Percentiles rank a stretch among this genome's conserved stretches.
Conservation (phyloP, 768 basidiomycete genomes). For the Pholiota conissans region DNA sequence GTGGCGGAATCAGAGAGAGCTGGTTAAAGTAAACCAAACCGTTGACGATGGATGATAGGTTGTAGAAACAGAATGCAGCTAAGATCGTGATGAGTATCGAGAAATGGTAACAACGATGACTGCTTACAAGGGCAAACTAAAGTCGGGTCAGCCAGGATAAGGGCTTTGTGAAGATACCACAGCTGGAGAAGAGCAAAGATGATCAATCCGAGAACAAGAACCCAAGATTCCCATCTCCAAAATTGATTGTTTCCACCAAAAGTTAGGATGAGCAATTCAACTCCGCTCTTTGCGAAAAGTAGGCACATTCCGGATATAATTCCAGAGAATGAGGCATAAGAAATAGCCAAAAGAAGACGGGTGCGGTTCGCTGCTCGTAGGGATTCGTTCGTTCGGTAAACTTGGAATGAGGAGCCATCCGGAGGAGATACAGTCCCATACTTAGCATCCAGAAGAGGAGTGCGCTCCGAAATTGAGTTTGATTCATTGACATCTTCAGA, state of each 20-base stretch:
- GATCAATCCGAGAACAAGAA: conserved; percentile 69
- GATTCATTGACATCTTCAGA: conserved; percentile 31
- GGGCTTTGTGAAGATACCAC: conserved; percentile 80
- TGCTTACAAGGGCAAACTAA: conserved; percentile 79
- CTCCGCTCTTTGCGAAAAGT: conserved; percentile 91
- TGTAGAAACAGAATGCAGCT: conserved; percentile 96
- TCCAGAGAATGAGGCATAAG: conserved; percentile 86
- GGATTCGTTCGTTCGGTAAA: conserved; percentile 14
- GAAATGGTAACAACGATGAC: conserved; percentile 13
- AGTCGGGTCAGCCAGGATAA: conserved; percentile 82
- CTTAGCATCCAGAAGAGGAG: conserved; percentile 53
- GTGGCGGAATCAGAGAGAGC: conserved; percentile 62
- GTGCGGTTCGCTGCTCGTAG: conserved; percentile 40
- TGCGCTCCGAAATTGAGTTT: conserved; percentile 46
- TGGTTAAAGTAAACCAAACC: conserved; percentile 91
- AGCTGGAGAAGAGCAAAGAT: conserved; percentile 79
- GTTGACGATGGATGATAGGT: conserved; percentile 87
- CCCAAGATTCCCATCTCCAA: conserved; percentile 83
- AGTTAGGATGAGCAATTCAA: conserved; percentile 83
- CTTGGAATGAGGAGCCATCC: conserved; percentile 14
- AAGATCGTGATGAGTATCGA: conserved; percentile 16
- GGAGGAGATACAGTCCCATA: conserved; percentile 28
- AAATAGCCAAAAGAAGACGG: conserved; percentile 69
- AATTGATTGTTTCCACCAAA: conserved; percentile 78
- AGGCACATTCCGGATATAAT: conserved; percentile 92